These are phyloP conservation scores for Aspergillus sp. DNA, from an alignment of 2,329 filamentous ascomycete species.

Conservation along the genomic window DNA sequence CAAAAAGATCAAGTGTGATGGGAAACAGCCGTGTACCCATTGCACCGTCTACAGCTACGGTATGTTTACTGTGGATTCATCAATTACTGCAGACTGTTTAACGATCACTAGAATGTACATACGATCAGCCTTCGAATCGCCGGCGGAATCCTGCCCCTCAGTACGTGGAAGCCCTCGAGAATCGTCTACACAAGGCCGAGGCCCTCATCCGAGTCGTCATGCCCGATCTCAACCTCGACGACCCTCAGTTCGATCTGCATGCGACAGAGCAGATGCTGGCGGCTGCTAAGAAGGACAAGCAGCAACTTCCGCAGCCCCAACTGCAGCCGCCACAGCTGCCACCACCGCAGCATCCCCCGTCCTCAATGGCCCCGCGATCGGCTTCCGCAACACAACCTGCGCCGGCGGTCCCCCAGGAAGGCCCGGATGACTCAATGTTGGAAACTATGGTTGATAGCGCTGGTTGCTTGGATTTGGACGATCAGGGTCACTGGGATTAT, in stretches of 20 bases:
- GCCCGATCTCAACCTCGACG: conserved; percentile 75
- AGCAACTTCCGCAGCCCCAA: conserved; percentile 6
- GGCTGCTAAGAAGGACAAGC: conserved; percentile 36
- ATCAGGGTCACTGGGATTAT: conserved; percentile 88
- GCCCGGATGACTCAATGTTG: conserved; percentile 60
- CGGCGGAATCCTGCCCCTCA: conserved; percentile 84
- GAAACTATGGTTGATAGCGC: conserved; percentile 93
- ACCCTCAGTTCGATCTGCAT: conserved; percentile 70
- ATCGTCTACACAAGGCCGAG: conserved; percentile 73
- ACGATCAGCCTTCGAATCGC: conserved; percentile 89
- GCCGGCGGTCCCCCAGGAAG: background rate
- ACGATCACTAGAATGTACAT: conserved; percentile 68
- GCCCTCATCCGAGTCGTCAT: conserved; percentile 68
- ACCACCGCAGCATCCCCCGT: conserved; percentile 5
- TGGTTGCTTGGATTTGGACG: conserved; percentile 83
- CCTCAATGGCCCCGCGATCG: conserved; percentile 3
- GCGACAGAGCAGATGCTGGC: conserved; percentile 58
- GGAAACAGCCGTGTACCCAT: conserved; percentile 83
- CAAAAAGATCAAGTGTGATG: conserved; percentile 84
- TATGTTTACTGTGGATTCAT: conserved; percentile 36
- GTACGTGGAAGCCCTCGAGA: conserved; percentile 84
- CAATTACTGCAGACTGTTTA: background rate
- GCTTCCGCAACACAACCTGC: background rate
- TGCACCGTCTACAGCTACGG: conserved; percentile 98
- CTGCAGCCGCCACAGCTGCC: conserved; percentile 7